phyloP scores from a whole-genome alignment of 352 stramenopile species.

The Phytophthora vignae region DNA sequence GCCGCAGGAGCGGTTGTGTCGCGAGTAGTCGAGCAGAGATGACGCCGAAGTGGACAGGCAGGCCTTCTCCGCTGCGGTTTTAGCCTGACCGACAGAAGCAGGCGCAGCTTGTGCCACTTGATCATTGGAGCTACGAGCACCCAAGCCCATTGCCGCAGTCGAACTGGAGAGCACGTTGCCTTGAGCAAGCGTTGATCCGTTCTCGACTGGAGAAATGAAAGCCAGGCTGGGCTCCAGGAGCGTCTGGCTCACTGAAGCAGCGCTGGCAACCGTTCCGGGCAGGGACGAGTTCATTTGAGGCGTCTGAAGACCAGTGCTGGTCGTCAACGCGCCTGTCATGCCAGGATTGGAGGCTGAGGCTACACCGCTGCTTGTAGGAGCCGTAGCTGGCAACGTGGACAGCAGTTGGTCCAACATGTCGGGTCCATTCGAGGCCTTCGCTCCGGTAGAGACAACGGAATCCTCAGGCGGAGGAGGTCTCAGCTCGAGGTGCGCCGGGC shows the following conservation, averaged over 20 bases:
- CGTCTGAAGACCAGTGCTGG: constrained; percentile 5
- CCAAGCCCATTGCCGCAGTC: not conserved
- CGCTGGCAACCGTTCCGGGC: constrained; percentile 1
- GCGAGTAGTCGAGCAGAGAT: constrained; percentile 62
- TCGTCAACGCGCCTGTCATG: not conserved
- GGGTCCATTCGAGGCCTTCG: constrained; percentile 17
- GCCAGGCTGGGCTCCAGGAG: constrained; percentile 20
- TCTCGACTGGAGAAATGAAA: constrained; percentile 18
- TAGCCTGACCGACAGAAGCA: constrained; percentile 32
- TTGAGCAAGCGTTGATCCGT: constrained; percentile 2
- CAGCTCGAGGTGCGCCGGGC: constrained; percentile 42
- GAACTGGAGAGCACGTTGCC: constrained; percentile 10
- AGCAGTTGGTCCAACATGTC: constrained; percentile 38
- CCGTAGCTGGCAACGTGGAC: constrained; percentile 14
- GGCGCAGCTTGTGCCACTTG: constrained; percentile 2
- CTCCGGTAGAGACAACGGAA: not conserved
- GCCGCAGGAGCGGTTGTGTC: constrained; percentile 71
- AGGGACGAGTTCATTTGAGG: constrained; percentile 9
- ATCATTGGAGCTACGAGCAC: not conserved
- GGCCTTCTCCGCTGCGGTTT: constrained; percentile 27
- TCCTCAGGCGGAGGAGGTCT: constrained; percentile 38
- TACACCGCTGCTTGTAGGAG: not conserved
- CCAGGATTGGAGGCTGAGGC: not conserved
- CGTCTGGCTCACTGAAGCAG: constrained; percentile 7
- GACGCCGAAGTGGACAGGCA: constrained; percentile 37